phyloP scores from a whole-genome alignment of 148 eudicot species.

The Gaultheria prostrata region DNA sequence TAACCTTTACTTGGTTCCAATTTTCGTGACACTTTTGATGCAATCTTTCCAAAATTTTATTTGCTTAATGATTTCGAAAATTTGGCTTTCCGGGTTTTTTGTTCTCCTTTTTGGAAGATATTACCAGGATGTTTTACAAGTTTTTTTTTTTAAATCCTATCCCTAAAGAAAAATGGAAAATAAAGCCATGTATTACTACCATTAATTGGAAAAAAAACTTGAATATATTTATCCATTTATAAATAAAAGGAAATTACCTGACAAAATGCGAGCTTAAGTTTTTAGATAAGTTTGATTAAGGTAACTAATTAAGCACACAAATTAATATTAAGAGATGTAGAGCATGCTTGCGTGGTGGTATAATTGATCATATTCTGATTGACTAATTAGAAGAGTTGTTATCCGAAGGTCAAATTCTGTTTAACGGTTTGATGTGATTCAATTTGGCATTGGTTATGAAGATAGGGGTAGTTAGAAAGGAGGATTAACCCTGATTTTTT shows the following conservation, averaged over 20 bases:
- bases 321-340: neutral
- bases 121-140: neutral
- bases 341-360: neutral
- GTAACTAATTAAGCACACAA: neutral
- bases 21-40: neutral
- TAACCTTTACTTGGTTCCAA: neutral
- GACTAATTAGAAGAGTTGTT: neutral
- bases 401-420: neutral
- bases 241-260: neutral
- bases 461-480: neutral
- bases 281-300: neutral
- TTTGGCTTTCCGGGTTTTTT: neutral
- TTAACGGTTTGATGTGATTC: neutral
- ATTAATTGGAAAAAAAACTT: no score
- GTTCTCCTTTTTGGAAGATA: neutral
- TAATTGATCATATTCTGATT: neutral
- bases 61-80: neutral
- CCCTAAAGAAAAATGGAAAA: neutral
- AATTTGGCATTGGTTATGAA: neutral
- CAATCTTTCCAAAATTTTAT: neutral
- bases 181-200: neutral
- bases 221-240: neutral
- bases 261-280: neutral
- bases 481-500: neutral
- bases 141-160: neutral